phyloP scores from a whole-genome alignment of 179 eudicot genomes.

The Nepenthes alata region DNA sequence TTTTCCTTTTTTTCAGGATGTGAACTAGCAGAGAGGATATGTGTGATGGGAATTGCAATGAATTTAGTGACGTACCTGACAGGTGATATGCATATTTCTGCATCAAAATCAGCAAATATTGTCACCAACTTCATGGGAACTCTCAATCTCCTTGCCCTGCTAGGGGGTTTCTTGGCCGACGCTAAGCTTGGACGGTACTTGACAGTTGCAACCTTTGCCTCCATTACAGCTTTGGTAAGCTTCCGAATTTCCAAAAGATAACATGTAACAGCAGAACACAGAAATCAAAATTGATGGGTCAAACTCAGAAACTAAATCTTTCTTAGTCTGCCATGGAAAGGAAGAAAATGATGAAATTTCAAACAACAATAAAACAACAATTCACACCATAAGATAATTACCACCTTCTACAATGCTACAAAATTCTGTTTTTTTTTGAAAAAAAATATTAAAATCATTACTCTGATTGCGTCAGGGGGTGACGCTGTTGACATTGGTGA shows the following conservation, averaged over 20 bases:
- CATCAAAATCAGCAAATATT: constrained; percentile 64
- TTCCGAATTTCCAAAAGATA: not conserved
- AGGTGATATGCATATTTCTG: constrained; percentile 62
- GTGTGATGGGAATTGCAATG: constrained; percentile 85
- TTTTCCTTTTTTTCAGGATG: constrained; percentile 29
- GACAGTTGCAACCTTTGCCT: constrained; percentile 61
- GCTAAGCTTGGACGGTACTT: constrained; percentile 77
- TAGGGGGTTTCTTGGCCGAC: constrained; percentile 82
- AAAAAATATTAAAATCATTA: too few species aligned
- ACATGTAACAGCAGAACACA: not conserved
- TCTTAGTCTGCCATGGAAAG: not conserved
- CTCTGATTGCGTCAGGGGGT: constrained; percentile 40
- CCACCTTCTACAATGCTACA: too few species aligned
- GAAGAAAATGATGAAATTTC: too few species aligned
- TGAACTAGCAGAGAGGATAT: constrained; percentile 74
- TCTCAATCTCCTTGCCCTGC: constrained; percentile 67
- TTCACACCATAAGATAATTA: too few species aligned
- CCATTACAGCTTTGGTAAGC: constrained; percentile 64
- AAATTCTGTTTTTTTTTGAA: too few species aligned
- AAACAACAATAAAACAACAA: too few species aligned
- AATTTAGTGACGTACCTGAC: constrained; percentile 76
- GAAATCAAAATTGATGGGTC: not conserved
- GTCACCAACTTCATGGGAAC: constrained; percentile 94
- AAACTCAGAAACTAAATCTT: not conserved
- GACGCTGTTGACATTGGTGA: constrained; percentile 54